Base-by-base conservation (phyloP, 139 green algal genomes). In the Picochlorum costavermella region DNA sequence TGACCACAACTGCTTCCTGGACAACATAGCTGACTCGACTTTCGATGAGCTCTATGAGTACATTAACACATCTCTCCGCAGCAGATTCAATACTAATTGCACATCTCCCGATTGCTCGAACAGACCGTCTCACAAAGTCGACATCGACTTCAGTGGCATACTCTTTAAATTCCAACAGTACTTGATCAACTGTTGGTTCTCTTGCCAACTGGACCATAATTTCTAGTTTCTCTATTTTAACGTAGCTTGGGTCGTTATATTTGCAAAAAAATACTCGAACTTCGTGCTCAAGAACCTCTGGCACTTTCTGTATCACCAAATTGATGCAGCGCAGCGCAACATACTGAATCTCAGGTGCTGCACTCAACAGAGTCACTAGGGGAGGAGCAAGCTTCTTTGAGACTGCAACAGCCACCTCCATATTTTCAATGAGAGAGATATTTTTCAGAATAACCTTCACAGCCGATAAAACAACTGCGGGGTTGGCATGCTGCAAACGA, bases 201-300 rank as follows among this genome's bases (percentile, higher is more conserved):
- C 65, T 87, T 8, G 85, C 93, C 51, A 98, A 83, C 60, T 80
- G 83, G 69, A 95, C 93, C 91, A 99, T 96, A 74, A 96, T 91
- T 70, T 96, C 94, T 64, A 99, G 85, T 83, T 99, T 99, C 81
- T 98, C 92, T 77, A 96, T 87, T 78, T 99, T 99, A 36, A 98
- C 90, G 61, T 98, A 99, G 62, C 92, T 83, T 26, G 94, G 94
- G 80, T 99, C 94, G 70, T 98, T 98, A 84, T 99, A 99, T 78
- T 98, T 98, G 87, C 94, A 98, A 81, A 98, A 98, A 71, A 98
- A 98, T 4, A 97, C 91, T 82, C 92, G 82, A 72, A 98, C 87
- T 63, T 98, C 90, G 49, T 96, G 83, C 11, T 81, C 68, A 29
- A 99, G 77, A 14, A 94, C 80, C 23, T 73, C 31, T 5, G 89